These are phyloP conservation scores for Rossbeevera mucosa DNA, from an alignment of 768 basidiomycete species.

Conservation along the genomic window DNA sequence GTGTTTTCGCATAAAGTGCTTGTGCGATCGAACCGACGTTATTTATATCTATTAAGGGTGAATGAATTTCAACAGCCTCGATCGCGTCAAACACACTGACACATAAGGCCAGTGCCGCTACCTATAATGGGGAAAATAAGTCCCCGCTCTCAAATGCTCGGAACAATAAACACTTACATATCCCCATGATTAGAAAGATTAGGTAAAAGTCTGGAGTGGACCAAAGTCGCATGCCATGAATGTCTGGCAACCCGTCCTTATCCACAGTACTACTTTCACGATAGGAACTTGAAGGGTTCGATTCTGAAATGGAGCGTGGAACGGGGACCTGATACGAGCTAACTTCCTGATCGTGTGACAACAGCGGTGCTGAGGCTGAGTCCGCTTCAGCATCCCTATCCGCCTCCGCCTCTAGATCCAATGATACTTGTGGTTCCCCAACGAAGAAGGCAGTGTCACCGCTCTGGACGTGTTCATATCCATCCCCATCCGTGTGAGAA, in stretches of 20 bases:
- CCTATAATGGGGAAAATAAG: slow-evolving; percentile 36
- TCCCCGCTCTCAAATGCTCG: neutral
- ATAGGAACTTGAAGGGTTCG: slow-evolving; percentile 15
- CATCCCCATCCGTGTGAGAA: slow-evolving; percentile 3
- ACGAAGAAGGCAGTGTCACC: slow-evolving; percentile 22
- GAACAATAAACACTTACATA: slow-evolving; percentile 41
- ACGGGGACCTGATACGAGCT: slow-evolving; percentile 22
- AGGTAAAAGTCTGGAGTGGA: slow-evolving; percentile 59
- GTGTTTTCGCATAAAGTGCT: slow-evolving; percentile 57
- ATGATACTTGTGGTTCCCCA: slow-evolving; percentile 13
- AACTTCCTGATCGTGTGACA: slow-evolving; percentile 17
- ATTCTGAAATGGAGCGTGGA: slow-evolving; percentile 17
- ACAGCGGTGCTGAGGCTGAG: slow-evolving; percentile 19
- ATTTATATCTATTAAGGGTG: slow-evolving; percentile 58
- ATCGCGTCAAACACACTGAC: slow-evolving; percentile 33
- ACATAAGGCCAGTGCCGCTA: slow-evolving; percentile 74
- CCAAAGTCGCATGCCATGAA: slow-evolving; percentile 52
- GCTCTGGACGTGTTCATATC: slow-evolving; percentile 16
- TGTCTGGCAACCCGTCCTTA: slow-evolving; percentile 40
- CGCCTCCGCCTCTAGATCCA: slow-evolving; percentile 6
- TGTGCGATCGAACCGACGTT: slow-evolving; percentile 81
- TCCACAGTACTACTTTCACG: slow-evolving; percentile 3
- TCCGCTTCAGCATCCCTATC: slow-evolving; percentile 9
- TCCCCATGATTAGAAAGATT: slow-evolving; percentile 48
- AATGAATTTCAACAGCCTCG: neutral